phyloP scores from a whole-genome alignment of 306 rosid species.

The Ceratonia siliqua region DNA sequence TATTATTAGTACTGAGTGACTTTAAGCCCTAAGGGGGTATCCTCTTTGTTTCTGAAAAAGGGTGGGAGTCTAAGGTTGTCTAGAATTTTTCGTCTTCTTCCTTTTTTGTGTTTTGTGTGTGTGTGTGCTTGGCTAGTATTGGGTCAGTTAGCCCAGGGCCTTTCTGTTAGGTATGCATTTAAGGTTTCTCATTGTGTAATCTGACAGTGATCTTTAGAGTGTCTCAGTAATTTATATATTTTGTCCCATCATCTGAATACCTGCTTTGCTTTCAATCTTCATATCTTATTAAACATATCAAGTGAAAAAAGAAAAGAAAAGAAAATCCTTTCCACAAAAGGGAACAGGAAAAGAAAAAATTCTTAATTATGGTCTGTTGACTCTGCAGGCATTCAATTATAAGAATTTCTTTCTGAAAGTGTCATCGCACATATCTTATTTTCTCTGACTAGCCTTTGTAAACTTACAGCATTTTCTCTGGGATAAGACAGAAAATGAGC shows the following conservation, averaged over 20 bases:
- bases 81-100: background rate
- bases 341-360: background rate
- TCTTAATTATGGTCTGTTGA: too few relatives aligned
- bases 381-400: conserved; percentile 3
- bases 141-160: background rate
- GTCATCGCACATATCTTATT: background rate
- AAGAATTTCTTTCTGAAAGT: conserved; percentile 13
- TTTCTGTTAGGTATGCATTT: background rate
- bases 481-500: conserved; percentile 58
- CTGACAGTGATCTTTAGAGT: background rate
- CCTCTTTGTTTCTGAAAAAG: background rate
- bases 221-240: background rate
- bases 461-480: conserved; percentile 69
- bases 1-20: too few relatives aligned
- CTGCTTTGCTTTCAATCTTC: too few relatives aligned
- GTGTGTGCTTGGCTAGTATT: background rate
- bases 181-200: background rate
- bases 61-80: background rate
- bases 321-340: background rate
- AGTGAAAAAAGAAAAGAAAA: background rate
- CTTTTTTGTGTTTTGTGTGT: too few relatives aligned
- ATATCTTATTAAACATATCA: background rate
- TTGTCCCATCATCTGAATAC: too few relatives aligned
- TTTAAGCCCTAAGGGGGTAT: background rate
- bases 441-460: conserved; percentile 35